Conservation (phyloP, 2,329 filamentous ascomycete genomes). For the Xylaria sp. region DNA sequence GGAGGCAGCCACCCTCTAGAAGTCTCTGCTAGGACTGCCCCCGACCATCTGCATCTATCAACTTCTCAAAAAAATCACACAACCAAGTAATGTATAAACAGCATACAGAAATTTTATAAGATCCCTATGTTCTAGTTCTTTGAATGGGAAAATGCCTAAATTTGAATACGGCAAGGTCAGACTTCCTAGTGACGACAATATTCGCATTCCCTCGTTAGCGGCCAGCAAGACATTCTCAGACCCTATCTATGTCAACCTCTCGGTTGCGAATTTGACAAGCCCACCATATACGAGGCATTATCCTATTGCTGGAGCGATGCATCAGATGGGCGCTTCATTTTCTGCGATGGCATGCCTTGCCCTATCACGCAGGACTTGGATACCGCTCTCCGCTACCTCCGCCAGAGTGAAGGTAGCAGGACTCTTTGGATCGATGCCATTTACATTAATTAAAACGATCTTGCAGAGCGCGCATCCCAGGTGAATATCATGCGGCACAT, state of each 20-base stretch:
- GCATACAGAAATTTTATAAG: too few species aligned
- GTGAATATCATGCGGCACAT: background rate
- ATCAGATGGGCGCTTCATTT: slow-evolving; percentile 50
- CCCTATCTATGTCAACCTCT: background rate
- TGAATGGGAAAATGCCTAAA: background rate
- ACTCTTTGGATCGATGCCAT: background rate
- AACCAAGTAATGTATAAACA: too few species aligned
- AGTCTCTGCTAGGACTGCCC: too few species aligned
- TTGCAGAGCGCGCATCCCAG: background rate
- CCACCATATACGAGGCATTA: background rate
- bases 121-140: too few species aligned
- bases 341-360: background rate
- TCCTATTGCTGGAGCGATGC: background rate
- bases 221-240: background rate
- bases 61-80: too few species aligned
- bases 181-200: background rate
- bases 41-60: too few species aligned
- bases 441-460: background rate
- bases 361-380: background rate
- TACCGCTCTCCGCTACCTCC: background rate
- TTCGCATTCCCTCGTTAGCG: background rate
- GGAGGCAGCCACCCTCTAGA: too few species aligned
- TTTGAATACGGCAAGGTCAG: background rate
- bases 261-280: background rate
- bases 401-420: background rate